Conservation (phyloP, 2,329 filamentous ascomycete species). For the Zymoseptoria passerinii region DNA sequence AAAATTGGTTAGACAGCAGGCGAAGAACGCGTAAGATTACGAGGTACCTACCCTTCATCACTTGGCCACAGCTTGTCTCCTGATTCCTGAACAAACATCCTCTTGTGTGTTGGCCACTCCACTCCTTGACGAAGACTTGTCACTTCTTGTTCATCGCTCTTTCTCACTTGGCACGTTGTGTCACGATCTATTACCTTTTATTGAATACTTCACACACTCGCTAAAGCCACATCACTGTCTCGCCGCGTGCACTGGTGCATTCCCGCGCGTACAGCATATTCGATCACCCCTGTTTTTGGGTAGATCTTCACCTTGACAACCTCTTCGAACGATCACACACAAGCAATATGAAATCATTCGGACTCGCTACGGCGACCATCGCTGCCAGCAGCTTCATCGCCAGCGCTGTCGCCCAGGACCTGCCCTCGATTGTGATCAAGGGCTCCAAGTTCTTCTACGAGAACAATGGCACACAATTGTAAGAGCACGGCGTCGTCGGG, state of each 20-base stretch:
- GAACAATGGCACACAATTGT: constrained; percentile 68
- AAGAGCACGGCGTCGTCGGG: constrained; percentile 20
- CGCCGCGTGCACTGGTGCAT: background rate
- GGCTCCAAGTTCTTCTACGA: constrained; percentile 86
- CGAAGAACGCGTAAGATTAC: constrained; percentile 14
- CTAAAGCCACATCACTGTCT: background rate
- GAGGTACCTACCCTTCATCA: too few species aligned
- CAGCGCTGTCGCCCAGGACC: constrained; percentile 43
- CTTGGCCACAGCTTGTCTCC: constrained; percentile 9
- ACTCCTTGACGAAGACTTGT: background rate
- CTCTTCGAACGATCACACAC: background rate
- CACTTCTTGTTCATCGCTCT: constrained; percentile 4
- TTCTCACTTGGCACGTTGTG: background rate
- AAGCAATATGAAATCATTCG: constrained; percentile 45
- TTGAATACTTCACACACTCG: background rate
- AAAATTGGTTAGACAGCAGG: constrained; percentile 2
- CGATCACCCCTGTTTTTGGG: background rate
- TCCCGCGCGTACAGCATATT: background rate
- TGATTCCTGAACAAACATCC: too few species aligned
- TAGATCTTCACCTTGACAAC: background rate
- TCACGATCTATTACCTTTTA: background rate
- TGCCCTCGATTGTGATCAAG: constrained; percentile 63
- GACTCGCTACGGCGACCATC: constrained; percentile 41
- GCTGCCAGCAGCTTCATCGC: constrained; percentile 33
- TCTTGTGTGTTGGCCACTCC: background rate